Evolutionary conservation across 345 rosid species (phyloP).

Genomic region (Conringia planisiliqua): DNA sequence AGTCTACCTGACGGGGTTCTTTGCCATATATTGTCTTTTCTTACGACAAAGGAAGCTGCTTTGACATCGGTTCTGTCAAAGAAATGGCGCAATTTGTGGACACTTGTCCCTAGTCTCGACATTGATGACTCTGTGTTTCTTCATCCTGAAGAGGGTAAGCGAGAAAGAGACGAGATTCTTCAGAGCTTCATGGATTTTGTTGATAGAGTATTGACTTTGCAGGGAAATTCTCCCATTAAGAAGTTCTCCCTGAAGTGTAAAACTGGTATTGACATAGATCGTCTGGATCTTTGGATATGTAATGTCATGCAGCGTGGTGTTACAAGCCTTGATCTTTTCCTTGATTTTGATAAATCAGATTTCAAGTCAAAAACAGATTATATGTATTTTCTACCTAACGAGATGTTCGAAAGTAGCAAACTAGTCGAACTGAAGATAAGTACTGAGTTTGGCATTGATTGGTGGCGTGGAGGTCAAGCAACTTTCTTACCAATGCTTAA

Average conservation of each 20-base stretch:
- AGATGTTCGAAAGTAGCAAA: neutral
- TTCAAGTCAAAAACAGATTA: neutral
- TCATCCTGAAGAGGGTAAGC: neutral
- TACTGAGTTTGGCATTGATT: neutral
- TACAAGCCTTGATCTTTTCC: neutral
- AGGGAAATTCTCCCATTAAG: neutral
- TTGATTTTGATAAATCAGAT: neutral
- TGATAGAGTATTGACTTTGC: neutral
- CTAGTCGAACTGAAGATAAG: neutral
- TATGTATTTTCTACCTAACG: neutral
- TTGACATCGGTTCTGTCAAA: neutral
- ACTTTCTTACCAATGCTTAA: neutral
- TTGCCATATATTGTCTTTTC: neutral
- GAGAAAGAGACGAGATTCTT: neutral
- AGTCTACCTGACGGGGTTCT: neutral
- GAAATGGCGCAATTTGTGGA: neutral
- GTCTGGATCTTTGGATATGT: neutral
- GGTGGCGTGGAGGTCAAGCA: neutral
- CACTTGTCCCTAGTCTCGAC: neutral
- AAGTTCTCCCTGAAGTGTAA: neutral
- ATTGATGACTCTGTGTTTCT: conserved; percentile 1
- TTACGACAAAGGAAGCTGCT: neutral
- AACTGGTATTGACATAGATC: neutral
- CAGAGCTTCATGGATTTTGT: conserved; percentile 2
- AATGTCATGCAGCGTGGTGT: neutral